These are phyloP conservation scores for Plantago major DNA, from an alignment of 257 asterid genomes.

Conservation along the genomic window DNA sequence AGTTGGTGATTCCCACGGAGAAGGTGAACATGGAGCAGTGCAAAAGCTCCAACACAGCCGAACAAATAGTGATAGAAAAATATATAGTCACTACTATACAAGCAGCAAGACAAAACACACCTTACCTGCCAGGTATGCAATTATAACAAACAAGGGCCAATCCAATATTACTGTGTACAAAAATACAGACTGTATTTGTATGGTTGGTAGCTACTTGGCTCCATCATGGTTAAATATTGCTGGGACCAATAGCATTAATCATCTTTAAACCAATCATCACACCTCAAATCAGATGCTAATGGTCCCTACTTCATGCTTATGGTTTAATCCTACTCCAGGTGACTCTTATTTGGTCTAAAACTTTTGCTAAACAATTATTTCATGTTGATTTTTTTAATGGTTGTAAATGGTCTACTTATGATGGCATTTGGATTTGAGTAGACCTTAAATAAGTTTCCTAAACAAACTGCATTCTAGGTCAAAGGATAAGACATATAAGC, in stretches of 20 bases:
- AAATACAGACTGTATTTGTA: background rate
- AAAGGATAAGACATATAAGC: background rate
- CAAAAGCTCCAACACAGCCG: constrained; percentile 4
- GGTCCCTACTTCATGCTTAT: constrained; percentile 19
- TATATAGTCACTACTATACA: background rate
- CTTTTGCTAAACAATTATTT: background rate
- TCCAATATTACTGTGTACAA: background rate
- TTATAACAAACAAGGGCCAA: constrained; percentile 17
- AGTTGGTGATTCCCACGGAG: too few species aligned
- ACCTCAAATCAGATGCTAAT: background rate
- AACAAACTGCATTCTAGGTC: constrained; percentile 15
- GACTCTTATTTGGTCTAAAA: background rate
- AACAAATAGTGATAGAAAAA: background rate
- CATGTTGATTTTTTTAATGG: background rate
- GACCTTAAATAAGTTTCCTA: background rate
- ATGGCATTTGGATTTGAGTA: constrained; percentile 2
- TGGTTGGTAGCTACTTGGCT: constrained; percentile 16
- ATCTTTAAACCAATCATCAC: constrained; percentile 17
- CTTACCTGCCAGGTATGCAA: constrained; percentile 22
- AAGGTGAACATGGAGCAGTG: constrained; percentile 4
- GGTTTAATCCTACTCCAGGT: constrained; percentile 17
- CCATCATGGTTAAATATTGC: constrained; percentile 1
- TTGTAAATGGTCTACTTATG: background rate
- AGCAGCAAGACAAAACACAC: constrained; percentile 21
- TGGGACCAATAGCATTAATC: constrained; percentile 14